Conservation (phyloP, 768 basidiomycete genomes). For the Phylloporus sp. region DNA sequence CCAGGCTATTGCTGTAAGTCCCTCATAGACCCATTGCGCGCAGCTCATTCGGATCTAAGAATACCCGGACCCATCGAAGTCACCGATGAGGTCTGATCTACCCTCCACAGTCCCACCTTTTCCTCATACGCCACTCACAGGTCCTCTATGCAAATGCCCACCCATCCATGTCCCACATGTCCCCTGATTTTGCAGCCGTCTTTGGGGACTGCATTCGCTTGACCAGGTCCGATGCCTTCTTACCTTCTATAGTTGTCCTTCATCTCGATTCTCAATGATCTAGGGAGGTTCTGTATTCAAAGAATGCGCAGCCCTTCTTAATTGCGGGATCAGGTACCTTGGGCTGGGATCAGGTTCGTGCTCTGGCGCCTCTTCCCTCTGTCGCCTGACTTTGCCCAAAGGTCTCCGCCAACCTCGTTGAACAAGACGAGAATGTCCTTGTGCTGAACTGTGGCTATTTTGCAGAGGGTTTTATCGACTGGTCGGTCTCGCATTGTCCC, state of each 20-base stretch:
- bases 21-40: background rate
- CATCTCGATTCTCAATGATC: background rate
- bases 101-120: background rate
- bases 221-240: constrained; percentile 48
- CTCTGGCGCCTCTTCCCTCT: background rate
- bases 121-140: constrained; percentile 27
- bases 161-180: constrained; percentile 85
- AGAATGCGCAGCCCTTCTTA: constrained; percentile 82
- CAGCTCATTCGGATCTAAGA: constrained; percentile 27
- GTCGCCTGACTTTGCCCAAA: constrained; percentile 30
- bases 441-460: constrained; percentile 93
- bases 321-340: constrained; percentile 94
- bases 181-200: constrained; percentile 80
- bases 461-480: constrained; percentile 85
- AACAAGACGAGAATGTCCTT: constrained; percentile 71
- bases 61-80: constrained; percentile 66
- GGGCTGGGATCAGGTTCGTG: constrained; percentile 87
- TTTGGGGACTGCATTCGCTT: constrained; percentile 88
- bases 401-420: constrained; percentile 90
- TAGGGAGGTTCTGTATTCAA: constrained; percentile 76
- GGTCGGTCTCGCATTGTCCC: constrained; percentile 41
- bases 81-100: constrained; percentile 48
- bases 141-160: constrained; percentile 94
- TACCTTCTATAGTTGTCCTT: background rate
- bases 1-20: constrained; percentile 48